These are phyloP conservation scores for Phytophthora hibernalis DNA, from an alignment of 352 stramenopile species.

Conservation along the genomic window DNA sequence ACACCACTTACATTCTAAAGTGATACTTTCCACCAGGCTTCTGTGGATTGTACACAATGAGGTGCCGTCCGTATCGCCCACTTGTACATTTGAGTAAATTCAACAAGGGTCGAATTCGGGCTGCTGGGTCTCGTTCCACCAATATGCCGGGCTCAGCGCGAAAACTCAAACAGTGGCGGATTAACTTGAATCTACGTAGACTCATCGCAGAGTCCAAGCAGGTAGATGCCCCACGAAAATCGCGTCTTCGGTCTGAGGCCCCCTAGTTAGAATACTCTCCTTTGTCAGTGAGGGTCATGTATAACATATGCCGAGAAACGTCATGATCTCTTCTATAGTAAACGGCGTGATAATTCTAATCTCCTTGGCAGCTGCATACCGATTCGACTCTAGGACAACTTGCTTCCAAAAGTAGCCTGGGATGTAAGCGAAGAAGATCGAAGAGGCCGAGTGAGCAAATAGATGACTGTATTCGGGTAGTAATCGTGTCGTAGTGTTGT, in stretches of 20 bases:
- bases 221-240: constrained; percentile 8
- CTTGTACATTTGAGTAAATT: constrained; percentile 38
- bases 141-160: background rate
- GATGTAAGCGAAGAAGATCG: constrained; percentile 6
- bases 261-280: constrained; percentile 16
- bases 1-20: constrained; percentile 39
- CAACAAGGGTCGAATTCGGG: constrained; percentile 29
- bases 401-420: constrained; percentile 4
- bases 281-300: constrained; percentile 19
- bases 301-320: constrained; percentile 20
- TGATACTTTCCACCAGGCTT: constrained; percentile 36
- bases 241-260: constrained; percentile 13
- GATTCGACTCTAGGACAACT: constrained; percentile 2
- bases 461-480: constrained; percentile 2
- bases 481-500: background rate
- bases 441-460: constrained; percentile 6
- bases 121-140: constrained; percentile 7
- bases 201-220: constrained; percentile 12
- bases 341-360: constrained; percentile 5
- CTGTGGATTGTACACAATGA: constrained; percentile 17
- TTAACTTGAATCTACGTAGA: constrained; percentile 18
- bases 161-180: constrained; percentile 16
- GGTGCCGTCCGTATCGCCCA: constrained; percentile 8
- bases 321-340: constrained; percentile 18
- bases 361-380: constrained; percentile 8